Evolutionary conservation across 2,329 filamentous ascomycete genomes (phyloP).

Genomic region (Ascosphaera acerosa): DNA sequence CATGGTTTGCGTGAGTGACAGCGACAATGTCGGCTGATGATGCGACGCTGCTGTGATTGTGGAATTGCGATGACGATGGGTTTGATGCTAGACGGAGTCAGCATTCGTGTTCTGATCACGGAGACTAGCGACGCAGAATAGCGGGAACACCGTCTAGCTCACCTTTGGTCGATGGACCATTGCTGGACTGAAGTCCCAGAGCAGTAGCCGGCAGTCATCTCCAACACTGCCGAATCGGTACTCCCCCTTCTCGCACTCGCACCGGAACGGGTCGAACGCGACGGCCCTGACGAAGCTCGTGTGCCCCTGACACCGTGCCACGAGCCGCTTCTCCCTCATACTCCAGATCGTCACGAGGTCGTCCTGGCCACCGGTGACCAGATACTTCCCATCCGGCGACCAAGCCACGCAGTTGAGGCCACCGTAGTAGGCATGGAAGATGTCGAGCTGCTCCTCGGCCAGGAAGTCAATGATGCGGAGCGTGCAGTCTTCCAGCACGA

Average conservation of each 20-base stretch:
- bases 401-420: slow-evolving; percentile 83
- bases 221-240: slow-evolving; percentile 93
- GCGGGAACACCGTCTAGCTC: slow-evolving; percentile 2
- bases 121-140: slow-evolving; percentile 1
- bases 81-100: slow-evolving; percentile 11
- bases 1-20: slow-evolving; percentile 37
- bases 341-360: slow-evolving; percentile 94
- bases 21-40: slow-evolving; percentile 22
- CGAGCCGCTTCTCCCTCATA: slow-evolving; percentile 53
- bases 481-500: slow-evolving; percentile 77
- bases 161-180: slow-evolving; percentile 84
- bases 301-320: slow-evolving; percentile 84
- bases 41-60: slow-evolving; percentile 9
- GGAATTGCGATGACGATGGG: slow-evolving; percentile 16
- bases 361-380: slow-evolving; percentile 86
- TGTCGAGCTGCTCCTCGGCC: slow-evolving; percentile 64
- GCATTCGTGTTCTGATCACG: slow-evolving; percentile 1
- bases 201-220: slow-evolving; percentile 66
- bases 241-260: slow-evolving; percentile 78
- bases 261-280: slow-evolving; percentile 90
- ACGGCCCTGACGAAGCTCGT: slow-evolving; percentile 87
- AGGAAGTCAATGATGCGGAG: slow-evolving; percentile 80
- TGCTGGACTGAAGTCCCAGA: slow-evolving; percentile 95
- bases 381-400: slow-evolving; percentile 91
- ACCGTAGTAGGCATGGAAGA: slow-evolving; percentile 83